phyloP scores from a whole-genome alignment of 495 filamentous ascomycete species.

The Neurospora sp. region DNA sequence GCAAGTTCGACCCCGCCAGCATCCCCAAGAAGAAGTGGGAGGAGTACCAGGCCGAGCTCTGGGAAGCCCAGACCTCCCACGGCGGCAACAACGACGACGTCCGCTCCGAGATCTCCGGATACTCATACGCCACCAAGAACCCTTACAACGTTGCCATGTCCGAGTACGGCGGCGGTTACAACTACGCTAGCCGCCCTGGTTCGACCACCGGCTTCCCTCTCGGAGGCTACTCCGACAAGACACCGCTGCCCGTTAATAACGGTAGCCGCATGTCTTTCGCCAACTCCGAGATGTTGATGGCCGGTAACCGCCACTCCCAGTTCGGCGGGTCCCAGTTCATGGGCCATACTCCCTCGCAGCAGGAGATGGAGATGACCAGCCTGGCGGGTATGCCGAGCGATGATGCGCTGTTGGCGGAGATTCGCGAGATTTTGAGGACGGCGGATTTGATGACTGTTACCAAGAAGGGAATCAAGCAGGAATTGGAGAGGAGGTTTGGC shows the following conservation, averaged over 20 bases:
- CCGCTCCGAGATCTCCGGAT: constrained; percentile 80
- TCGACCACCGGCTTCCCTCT: constrained; percentile 54
- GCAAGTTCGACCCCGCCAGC: constrained; percentile 87
- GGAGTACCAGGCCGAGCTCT: constrained; percentile 95
- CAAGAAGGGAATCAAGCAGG: constrained; percentile 94
- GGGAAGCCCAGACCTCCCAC: constrained; percentile 68
- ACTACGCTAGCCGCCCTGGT: constrained; percentile 52
- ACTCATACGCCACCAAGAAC: constrained; percentile 82
- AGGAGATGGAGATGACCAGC: constrained; percentile 62
- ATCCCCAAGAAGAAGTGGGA: constrained; percentile 99
- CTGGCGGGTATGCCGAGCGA: constrained; percentile 66
- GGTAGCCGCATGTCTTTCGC: constrained; percentile 65
- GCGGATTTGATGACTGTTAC: constrained; percentile 96
- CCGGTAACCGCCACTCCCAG: constrained; percentile 32
- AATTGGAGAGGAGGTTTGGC: constrained; percentile 83
- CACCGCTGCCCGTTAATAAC: constrained; percentile 25
- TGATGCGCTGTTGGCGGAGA: constrained; percentile 85
- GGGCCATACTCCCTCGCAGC: constrained; percentile 36
- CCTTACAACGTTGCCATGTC: constrained; percentile 33
- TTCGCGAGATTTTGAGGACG: constrained; percentile 80
- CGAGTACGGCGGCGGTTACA: constrained; percentile 45
- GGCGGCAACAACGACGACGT: constrained; percentile 53
- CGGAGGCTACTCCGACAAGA: constrained; percentile 12
- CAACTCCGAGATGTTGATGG: constrained; percentile 53
- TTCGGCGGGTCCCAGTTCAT: constrained; percentile 39